These are phyloP conservation scores for Fusarium sp. DNA, from an alignment of 2,329 filamentous ascomycete genomes.

Conservation along the genomic window DNA sequence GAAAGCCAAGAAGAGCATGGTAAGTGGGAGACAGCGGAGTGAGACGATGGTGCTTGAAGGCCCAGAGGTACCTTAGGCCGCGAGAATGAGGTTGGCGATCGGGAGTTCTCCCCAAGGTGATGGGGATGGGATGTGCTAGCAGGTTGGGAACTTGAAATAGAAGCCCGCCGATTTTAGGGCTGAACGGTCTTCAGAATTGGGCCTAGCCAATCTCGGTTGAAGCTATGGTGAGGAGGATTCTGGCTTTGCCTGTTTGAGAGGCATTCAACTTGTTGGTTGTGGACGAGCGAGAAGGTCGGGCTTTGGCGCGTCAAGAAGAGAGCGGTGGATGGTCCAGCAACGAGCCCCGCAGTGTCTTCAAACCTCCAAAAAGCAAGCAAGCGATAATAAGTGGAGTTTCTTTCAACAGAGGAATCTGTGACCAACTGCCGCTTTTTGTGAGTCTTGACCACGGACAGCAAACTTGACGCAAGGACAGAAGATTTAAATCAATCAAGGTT, in stretches of 20 bases:
- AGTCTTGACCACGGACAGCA: constrained; percentile 4
- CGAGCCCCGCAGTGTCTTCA: background rate
- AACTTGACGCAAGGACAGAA: constrained; percentile 3
- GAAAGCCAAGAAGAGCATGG: constrained; percentile 18
- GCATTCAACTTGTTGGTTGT: background rate
- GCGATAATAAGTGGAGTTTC: constrained; percentile 14
- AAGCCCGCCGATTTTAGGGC: background rate
- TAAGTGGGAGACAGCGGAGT: constrained; percentile 22
- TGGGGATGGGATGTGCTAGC: background rate
- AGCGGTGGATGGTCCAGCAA: background rate
- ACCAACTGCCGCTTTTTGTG: constrained; percentile 20
- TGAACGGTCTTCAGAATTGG: too few relatives aligned
- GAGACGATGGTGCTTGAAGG: background rate
- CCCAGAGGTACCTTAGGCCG: constrained; percentile 15
- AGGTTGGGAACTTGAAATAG: constrained; percentile 3
- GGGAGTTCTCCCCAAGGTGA: background rate
- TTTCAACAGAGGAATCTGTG: background rate
- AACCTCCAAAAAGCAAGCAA: constrained; percentile 13
- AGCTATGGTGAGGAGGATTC: background rate
- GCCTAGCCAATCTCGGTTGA: too few relatives aligned
- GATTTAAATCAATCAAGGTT: background rate
- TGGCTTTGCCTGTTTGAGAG: background rate
- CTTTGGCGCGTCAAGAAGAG: background rate
- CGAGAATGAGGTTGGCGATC: constrained; percentile 19
- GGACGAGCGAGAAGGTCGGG: background rate